Base-by-base conservation (phyloP, 176 grass and related monocot species). In the Hordeum marinum region DNA sequence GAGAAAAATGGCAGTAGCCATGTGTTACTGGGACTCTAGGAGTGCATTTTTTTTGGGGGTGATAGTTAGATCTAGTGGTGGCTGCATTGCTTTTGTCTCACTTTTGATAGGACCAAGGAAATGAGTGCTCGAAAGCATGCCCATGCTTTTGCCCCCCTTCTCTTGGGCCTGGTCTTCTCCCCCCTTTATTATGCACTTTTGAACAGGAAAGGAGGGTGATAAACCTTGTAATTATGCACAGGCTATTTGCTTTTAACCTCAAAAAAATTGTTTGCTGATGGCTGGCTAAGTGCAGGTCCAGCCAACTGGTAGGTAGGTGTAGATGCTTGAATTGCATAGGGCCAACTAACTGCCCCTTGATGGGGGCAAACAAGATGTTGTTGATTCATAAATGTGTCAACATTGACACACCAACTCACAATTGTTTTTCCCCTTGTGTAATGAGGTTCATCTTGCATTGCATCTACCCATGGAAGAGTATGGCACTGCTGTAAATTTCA, bases 101-200 rank as follows among this genome's bases (percentile, higher is more conserved):
- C 84, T 87, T 90, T 90, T 87, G 84, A 84, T 84, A 61, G 89
- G 87, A 90, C 84, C 80, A 31, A 90, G 80, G 75, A 83, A 79
- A 67, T 29, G 77, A 84, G 75, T 78, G 84, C 45, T 21, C 37
- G 36, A 90, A 90, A 87, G 89, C 84, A 83, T 80, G 37, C 11
- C 14, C 80, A 86, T 87, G 65, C 83, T 82, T 75, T 90, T 89
- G 77, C 78, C 43, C 32, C 43, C 32, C 26, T 61, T 80, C 77
- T 71, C 78, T 87, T 90, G 31, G 84, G 74, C 35, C 83, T 76
- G 77, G 35, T 27, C 8, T 18, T 55, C 32, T 25, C 41, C 31
- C 42, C 14, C 1, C 63, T 70, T 77, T 78, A 61, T 61, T 32
- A 32, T 52, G 48, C n/a, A 57, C 25, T 64, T 83, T 90, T 78